Evolutionary conservation across 2,329 filamentous ascomycete genomes (phyloP).

Genomic region (Fusarium longipes): DNA sequence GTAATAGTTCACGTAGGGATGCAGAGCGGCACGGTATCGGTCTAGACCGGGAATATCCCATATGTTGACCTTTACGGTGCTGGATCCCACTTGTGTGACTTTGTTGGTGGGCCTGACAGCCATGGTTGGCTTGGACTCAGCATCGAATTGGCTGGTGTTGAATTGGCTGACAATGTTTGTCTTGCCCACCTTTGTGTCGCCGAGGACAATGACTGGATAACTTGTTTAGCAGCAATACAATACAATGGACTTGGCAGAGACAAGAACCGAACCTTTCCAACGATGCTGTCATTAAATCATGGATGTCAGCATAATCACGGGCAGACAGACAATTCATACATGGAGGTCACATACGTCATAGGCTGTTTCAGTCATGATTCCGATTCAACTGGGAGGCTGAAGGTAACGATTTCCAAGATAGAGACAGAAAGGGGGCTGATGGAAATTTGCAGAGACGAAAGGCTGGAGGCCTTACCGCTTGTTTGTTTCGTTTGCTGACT

Average conservation of each 20-base stretch:
- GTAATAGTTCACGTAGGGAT: not conserved
- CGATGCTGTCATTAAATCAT: not conserved
- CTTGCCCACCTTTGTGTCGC: slow-evolving; percentile 8
- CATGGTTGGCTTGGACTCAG: not conserved
- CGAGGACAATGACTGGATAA: slow-evolving; percentile 2
- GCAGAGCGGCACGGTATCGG: slow-evolving; percentile 3
- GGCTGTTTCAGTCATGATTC: not conserved
- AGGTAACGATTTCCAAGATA: not conserved
- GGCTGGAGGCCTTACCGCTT: slow-evolving; percentile 8
- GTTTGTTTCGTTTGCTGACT: slow-evolving; percentile 2
- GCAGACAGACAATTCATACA: not conserved
- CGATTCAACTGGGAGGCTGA: not conserved
- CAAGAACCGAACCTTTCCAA: not conserved
- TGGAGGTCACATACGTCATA: slow-evolving; percentile 1
- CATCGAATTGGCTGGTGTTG: not conserved
- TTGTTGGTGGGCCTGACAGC: slow-evolving; percentile 12
- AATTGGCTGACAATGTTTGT: slow-evolving; percentile 15
- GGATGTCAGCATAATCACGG: not conserved
- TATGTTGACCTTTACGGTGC: not conserved
- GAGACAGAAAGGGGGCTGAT: not conserved
- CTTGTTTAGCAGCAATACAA: not conserved
- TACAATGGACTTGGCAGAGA: not conserved
- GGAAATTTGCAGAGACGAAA: not conserved
- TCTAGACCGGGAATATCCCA: slow-evolving; percentile 14
- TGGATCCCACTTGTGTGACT: not conserved